Evolutionary conservation across 1,284 basidiomycete species (phyloP), one percentile per base, ranked within the genome.

Genomic region (Boletus nobilissimus): DNA sequence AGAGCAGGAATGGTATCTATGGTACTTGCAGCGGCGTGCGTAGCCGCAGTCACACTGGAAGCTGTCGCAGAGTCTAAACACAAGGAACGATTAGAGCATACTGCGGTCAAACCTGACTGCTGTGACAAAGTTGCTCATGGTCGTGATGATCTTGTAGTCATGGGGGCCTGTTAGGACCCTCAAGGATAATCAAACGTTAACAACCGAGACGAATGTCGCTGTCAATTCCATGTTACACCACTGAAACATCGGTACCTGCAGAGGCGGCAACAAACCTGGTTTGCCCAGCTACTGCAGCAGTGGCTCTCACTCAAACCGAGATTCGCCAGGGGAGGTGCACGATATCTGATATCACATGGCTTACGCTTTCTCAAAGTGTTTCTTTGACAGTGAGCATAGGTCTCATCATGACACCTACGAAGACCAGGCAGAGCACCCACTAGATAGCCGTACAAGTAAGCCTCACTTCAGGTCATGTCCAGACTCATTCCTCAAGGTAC

Each of bases 41-140:
- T 82, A 39, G 77, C 76, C 2, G 74, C 82, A 9, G 43, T 66
- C n/a, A 79, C 72, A 1, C 57, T 69, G 2, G 82, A 83, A 60
- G 74, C 77, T 26, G 60, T 48, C n/a, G 2, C 77, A 16, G 77
- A 78, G 24, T 63, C 63, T 19, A 70, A 46, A 39, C 71, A 71
- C 16, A 60, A 82, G 67, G 57, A 78, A 51, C 57, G 26, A 62
- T 40, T 62, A 3, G 51, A 77, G 24, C 67, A 26, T 22, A 29
- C 32, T 7, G 40, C 51, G 19, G 72, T 54, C 24, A 73, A 72
- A 69, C n/a, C 5, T n/a, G 76, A 73, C 6, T 69, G 70, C 18
- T n/a, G 38, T 19, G 48, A 36, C 48, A 38, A 40, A 16, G 39
- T 60, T 3, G 19, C 2, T 29, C 65, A 11, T 34, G 46, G 38